phyloP scores from a whole-genome alignment of 768 basidiomycete species.

The Kwoniella bestiolae region DNA sequence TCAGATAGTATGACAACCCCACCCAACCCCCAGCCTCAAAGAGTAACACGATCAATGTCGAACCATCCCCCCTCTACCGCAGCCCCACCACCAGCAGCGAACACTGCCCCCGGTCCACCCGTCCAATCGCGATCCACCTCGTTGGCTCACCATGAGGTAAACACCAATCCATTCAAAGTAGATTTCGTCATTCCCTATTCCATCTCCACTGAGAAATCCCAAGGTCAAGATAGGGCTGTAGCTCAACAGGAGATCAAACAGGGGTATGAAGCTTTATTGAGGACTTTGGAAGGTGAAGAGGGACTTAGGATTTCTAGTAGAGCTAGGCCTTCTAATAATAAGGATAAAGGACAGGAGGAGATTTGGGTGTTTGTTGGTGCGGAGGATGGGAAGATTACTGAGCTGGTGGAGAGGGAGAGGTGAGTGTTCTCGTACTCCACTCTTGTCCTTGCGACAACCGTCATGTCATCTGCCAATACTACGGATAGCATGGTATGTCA shows the following conservation, averaged over 20 bases:
- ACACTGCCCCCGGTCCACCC: slow-evolving; percentile 48
- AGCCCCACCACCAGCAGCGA: slow-evolving; percentile 10
- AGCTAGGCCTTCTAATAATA: slow-evolving; percentile 20
- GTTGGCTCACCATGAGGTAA: slow-evolving; percentile 14
- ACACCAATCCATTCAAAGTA: slow-evolving; percentile 47
- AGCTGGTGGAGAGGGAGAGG: slow-evolving; percentile 76
- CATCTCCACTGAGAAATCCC: slow-evolving; percentile 27
- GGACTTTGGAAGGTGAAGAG: slow-evolving; percentile 44
- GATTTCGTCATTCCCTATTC: slow-evolving; percentile 51
- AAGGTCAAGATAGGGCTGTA: slow-evolving; percentile 26
- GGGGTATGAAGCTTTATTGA: slow-evolving; percentile 45
- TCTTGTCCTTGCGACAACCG: too few species aligned
- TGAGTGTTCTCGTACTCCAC: slow-evolving; percentile 57
- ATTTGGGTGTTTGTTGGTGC: slow-evolving; percentile 72
- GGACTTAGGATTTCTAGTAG: slow-evolving; percentile 50
- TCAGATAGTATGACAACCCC: background rate
- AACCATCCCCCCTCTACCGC: slow-evolving; percentile 22
- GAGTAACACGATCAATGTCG: slow-evolving; percentile 46
- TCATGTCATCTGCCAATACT: too few species aligned
- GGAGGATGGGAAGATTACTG: slow-evolving; percentile 66
- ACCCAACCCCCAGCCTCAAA: slow-evolving; percentile 21
- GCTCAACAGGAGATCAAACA: slow-evolving; percentile 42
- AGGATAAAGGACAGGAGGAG: slow-evolving; percentile 44
- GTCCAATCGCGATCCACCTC: slow-evolving; percentile 31
- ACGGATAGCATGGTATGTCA: too few species aligned